Evolutionary conservation across 306 rosid genomes (phyloP), one percentile per base, ranked within the genome.

Genomic region (Hylodesmum podocarpum): DNA sequence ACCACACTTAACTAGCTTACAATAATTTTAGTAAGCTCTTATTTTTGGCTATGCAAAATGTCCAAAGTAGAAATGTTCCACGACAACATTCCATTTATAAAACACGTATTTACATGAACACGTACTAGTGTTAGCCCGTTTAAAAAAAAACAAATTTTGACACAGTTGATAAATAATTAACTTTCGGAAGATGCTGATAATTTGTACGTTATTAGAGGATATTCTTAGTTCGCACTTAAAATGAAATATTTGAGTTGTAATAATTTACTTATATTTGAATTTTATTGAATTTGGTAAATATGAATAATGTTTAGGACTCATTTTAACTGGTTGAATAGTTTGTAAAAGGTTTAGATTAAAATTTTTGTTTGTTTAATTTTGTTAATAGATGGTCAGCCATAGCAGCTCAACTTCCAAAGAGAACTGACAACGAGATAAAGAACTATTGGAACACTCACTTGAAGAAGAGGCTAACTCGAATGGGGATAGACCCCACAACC

Each of bases 351-450:
- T n/a, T n/a, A n/a, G n/a, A n/a, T n/a, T n/a, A n/a, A n/a, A n/a
- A n/a, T n/a, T n/a, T n/a, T 25, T 2, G 65, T 58, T 2, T 46
- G 55, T 18, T 46, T 36, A 14, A 16, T 14, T 71, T 15, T 31
- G 21, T 2, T 14, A 1, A n/a, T 27, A 86, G 90, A 22, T 87
- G 90, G 90, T 87, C 90, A 28, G 84, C 86, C 2, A 87, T 87
- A 70, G 88, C 90, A 3, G 85, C 80, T 29, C 88, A 84, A 41
- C 78, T 87, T 9, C 84, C 90, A 0, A 78, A 77, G 63, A 81
- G 90, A 66, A 87, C 88, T 0, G 90, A 87, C 73, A 87, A 87
- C 1, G 90, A 87, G 40, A 87, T 87, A 6, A 87, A 84, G 63
- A 87, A 87, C 44, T 81, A 84, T 1, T 84, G 90, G 90, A 86